Evolutionary conservation across 73 alveolate genomes (phyloP), one percentile per base, ranked within the genome.

Genomic region (Tetrahymena thermophila): DNA sequence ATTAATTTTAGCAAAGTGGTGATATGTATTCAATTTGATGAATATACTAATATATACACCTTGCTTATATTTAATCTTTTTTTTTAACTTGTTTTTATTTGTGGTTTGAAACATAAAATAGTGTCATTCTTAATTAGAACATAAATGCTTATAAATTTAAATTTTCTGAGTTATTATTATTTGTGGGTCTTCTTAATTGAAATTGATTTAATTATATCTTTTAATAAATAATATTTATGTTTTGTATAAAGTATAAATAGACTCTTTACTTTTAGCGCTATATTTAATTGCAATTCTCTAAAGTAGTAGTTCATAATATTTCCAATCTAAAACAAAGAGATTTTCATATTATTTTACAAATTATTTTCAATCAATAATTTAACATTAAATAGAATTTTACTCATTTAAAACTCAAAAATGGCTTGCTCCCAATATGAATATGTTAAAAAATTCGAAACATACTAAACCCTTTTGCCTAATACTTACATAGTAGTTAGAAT

Each of bases 401-500:
- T 71, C 35, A 71, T 5, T 28, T 19, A 11, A 42, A 31, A 1
- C 17, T 25, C 31, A 38, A 40, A 31, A 96, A 99, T 99, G 99
- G 98, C 99, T 43, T 96, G 97, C 94, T 98, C 99, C 85, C 96
- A 98, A 85, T 98, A 95, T 96, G 99, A 98, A 96, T 99, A 99
- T 97, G 99, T 99, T n/a, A 99, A 99, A 96, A 84, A 97, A 85
- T 99, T 98, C 95, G 99, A 99, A 94, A 94, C 94, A 43, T 94
- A 97, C 93, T 93, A 93, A 85, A 97, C 97, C 34, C 97, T 98
- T 85, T 95, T 99, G 44, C 98, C 98, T 35, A 97, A 97, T 94
- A 98, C 99, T n/a, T 99, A 97, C 96, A 98, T 99, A 84, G 99
- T 98, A 17, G 98, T 98, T 31, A 96, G 99, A 85, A 97, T 99